Percentiles rank a stretch among this genome's conserved stretches.
phyloP scores from a whole-genome alignment of 2,329 filamentous ascomycete genomes.

The Malbranchea cinnamomea region DNA sequence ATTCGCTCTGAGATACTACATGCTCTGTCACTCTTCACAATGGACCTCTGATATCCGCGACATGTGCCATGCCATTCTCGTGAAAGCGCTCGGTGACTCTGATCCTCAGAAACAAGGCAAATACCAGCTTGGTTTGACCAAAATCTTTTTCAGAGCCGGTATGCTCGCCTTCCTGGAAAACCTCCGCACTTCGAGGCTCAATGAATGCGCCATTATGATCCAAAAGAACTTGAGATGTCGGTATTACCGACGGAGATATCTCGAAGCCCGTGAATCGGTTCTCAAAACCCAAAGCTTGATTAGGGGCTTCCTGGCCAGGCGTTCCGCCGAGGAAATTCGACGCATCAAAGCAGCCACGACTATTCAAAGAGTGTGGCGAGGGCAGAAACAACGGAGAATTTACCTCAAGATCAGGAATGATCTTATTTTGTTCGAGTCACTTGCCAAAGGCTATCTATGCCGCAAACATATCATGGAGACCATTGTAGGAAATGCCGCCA shows the following conservation, averaged over 20 bases:
- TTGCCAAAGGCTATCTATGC: constrained; percentile 81
- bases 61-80: constrained; percentile 86
- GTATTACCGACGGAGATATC: constrained; percentile 83
- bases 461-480: constrained; percentile 89
- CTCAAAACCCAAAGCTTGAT: constrained; percentile 64
- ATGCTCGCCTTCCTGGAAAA: constrained; percentile 98
- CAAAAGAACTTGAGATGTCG: constrained; percentile 96
- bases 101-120: constrained; percentile 68
- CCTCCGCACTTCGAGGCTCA: constrained; percentile 73
- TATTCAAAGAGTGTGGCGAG: constrained; percentile 90
- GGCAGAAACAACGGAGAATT: constrained; percentile 71
- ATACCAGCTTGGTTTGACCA: constrained; percentile 92
- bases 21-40: constrained; percentile 75
- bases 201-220: constrained; percentile 90
- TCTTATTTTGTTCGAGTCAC: constrained; percentile 74
- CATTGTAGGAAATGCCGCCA: constrained; percentile 77
- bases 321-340: constrained; percentile 63
- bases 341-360: constrained; percentile 77
- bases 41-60: constrained; percentile 91
- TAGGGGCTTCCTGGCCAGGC: constrained; percentile 64
- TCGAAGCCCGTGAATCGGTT: constrained; percentile 72
- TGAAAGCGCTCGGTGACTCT: constrained; percentile 68
- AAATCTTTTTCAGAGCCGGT: constrained; percentile 98
- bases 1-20: constrained; percentile 94
- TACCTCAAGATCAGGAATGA: constrained; percentile 69